Base-by-base conservation (phyloP, 169 alveolate species). In the Plasmodium gallinaceum region DNA sequence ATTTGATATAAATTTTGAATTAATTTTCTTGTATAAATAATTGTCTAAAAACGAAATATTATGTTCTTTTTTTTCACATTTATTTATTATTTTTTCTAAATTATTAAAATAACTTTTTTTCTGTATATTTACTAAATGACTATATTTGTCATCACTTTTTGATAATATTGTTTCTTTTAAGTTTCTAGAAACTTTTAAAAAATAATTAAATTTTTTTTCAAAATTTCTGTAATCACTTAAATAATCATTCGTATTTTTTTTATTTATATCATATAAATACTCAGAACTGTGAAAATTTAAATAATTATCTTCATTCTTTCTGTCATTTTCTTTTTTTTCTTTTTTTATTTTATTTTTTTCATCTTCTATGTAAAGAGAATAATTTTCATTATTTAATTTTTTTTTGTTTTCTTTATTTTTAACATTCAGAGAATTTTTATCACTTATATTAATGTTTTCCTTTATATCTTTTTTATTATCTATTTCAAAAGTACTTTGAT, bases 131-230 rank as follows among this genome's bases (percentile, higher is more conserved):
- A 68, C 42, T 7, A 52, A 45, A 48, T 83, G 51, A 43, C 65
- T 57, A 52, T 66, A n/a, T 65, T 80, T 80, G 4, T 66, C 90
- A 65, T 65, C 69, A 62, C 24, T 57, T 66, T 68, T 83, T 54
- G 91, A 68, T 46, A 83, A 61, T 4, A 83, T 54, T 20, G 70
- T 57, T 68, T 71, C 83, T 57, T 83, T 71, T 9, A 66, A 12
- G 54, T 68, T 68, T 68, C 45, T 54, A 5, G 91, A 66, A 16
- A 52, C 83, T 48, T 58, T 83, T 7, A 83, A 71, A 68, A 83
- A 83, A 61, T 83, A 83, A 61, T 83, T 83, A 24, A 66, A 83
- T 57, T 83, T 83, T 57, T 83, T 54, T 83, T 83, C 91, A 71
- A 83, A 83, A 51, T 45, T 54, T 54, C 66, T 83, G 62, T 37